These are phyloP conservation scores for Fusarium gaditjirri DNA, from an alignment of 2,329 filamentous ascomycete genomes.

Conservation along the genomic window DNA sequence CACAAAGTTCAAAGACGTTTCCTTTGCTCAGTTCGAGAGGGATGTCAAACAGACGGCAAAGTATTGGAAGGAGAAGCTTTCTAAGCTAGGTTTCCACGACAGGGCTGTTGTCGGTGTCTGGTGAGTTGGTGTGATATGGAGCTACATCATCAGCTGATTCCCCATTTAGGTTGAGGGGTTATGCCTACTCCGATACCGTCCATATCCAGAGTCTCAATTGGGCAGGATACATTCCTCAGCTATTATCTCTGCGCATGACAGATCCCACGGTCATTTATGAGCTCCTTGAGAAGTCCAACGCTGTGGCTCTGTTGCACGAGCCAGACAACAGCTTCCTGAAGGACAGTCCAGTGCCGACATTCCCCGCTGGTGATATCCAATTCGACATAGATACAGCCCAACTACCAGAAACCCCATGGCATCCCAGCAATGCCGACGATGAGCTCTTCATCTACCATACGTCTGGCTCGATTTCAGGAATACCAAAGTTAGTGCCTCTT, in stretches of 20 bases:
- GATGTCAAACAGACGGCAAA: constrained; percentile 20
- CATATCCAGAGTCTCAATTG: constrained; percentile 32
- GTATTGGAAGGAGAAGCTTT: constrained; percentile 24
- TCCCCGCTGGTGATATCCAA: neutral
- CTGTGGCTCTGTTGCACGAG: constrained; percentile 28
- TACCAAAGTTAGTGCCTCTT: constrained; percentile 35
- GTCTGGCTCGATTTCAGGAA: constrained; percentile 37
- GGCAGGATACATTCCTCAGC: constrained; percentile 38
- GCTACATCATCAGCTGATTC: neutral
- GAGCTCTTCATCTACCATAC: constrained; percentile 30
- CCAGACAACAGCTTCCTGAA: neutral
- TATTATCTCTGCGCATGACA: constrained; percentile 30
- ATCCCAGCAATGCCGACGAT: constrained; percentile 6
- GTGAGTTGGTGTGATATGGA: neutral
- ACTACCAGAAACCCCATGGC: neutral
- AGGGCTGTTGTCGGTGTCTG: constrained; percentile 36
- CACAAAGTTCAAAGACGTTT: constrained; percentile 15
- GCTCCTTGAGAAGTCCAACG: constrained; percentile 10
- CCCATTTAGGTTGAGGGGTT: constrained; percentile 24
- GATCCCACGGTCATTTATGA: constrained; percentile 30
- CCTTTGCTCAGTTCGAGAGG: constrained; percentile 11
- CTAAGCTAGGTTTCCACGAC: neutral
- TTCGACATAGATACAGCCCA: neutral
- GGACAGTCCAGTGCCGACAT: constrained; percentile 5
- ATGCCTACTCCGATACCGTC: constrained; percentile 22